phyloP scores from a whole-genome alignment of 768 basidiomycete genomes.

The Strobilomyces dryophilus region DNA sequence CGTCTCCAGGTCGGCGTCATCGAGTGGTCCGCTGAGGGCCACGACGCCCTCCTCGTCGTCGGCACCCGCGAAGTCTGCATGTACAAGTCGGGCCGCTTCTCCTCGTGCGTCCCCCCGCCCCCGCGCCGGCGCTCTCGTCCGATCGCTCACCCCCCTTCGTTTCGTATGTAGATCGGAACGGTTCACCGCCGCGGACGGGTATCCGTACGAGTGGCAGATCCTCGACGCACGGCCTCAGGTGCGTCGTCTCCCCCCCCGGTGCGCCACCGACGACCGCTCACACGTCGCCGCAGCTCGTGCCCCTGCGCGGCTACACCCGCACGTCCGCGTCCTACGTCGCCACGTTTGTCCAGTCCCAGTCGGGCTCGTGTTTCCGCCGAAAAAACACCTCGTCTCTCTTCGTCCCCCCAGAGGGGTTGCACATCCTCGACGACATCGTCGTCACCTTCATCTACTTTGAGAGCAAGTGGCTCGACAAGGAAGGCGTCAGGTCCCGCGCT shows the following conservation, averaged over 20 bases:
- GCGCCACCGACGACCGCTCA: too few species aligned
- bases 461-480: conserved; percentile 25
- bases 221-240: conserved; percentile 23
- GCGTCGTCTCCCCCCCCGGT: neutral
- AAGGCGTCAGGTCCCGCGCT: conserved; percentile 10
- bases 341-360: conserved; percentile 23
- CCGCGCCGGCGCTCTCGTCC: too few species aligned
- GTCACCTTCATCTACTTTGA: conserved; percentile 36
- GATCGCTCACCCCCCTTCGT: neutral
- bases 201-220: conserved; percentile 29
- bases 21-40: conserved; percentile 22
- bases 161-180: conserved; percentile 15
- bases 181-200: conserved; percentile 20
- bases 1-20: conserved; percentile 26
- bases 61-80: conserved; percentile 26
- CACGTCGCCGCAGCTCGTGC: conserved; percentile 21
- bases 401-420: conserved; percentile 26
- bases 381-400: conserved; percentile 21
- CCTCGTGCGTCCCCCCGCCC: conserved; percentile 13
- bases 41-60: conserved; percentile 15
- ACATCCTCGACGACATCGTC: conserved; percentile 33
- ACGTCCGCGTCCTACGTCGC: conserved; percentile 19
- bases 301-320: conserved; percentile 1
- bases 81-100: conserved; percentile 19
- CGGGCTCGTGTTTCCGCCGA: conserved; percentile 11